Percentiles rank a stretch among this genome's conserved stretches.
Conservation (phyloP, 2,329 filamentous ascomycete genomes). For the Paramyrothecium sp. region DNA sequence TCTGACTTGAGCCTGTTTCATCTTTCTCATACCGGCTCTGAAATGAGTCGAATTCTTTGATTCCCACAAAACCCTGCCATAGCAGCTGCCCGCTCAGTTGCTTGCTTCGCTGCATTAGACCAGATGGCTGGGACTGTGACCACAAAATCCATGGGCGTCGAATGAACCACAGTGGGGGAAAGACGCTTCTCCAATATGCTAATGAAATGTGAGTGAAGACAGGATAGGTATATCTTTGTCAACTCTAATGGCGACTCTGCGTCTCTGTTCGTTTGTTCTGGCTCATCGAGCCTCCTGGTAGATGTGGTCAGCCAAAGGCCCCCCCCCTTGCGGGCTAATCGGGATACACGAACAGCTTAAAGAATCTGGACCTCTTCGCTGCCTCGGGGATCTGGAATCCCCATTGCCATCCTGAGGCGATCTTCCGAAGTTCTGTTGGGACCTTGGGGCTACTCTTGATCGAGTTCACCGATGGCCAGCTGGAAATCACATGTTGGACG, state of each 20-base stretch:
- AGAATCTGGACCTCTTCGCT: slow-evolving; percentile 38
- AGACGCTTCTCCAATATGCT: slow-evolving; percentile 40
- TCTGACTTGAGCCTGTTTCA: not conserved
- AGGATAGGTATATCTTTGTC: slow-evolving; percentile 42
- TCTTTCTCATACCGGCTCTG: slow-evolving; percentile 39
- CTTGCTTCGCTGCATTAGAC: slow-evolving; percentile 52
- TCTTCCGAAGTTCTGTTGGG: slow-evolving; percentile 45
- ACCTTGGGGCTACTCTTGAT: slow-evolving; percentile 41
- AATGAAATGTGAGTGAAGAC: slow-evolving; percentile 47
- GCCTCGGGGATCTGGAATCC: slow-evolving; percentile 45
- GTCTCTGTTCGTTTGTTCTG: slow-evolving; percentile 23
- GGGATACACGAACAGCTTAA: slow-evolving; percentile 40
- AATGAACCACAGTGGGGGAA: slow-evolving; percentile 37
- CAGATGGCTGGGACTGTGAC: slow-evolving; percentile 59
- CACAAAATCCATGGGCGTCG: slow-evolving; percentile 50
- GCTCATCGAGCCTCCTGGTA: slow-evolving; percentile 33
- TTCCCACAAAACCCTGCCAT: slow-evolving; percentile 37
- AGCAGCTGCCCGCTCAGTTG: slow-evolving; percentile 40
- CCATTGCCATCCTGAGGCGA: slow-evolving; percentile 43
- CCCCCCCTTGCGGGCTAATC: slow-evolving; percentile 16
- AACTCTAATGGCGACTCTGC: slow-evolving; percentile 32
- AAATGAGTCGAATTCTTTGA: slow-evolving; percentile 44
- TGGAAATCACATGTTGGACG: slow-evolving; percentile 38
- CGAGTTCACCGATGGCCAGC: slow-evolving; percentile 38
- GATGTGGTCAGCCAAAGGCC: not conserved